Conservation (phyloP, 192 early-diverging fungal genomes). For the Linnemannia hyalina region DNA sequence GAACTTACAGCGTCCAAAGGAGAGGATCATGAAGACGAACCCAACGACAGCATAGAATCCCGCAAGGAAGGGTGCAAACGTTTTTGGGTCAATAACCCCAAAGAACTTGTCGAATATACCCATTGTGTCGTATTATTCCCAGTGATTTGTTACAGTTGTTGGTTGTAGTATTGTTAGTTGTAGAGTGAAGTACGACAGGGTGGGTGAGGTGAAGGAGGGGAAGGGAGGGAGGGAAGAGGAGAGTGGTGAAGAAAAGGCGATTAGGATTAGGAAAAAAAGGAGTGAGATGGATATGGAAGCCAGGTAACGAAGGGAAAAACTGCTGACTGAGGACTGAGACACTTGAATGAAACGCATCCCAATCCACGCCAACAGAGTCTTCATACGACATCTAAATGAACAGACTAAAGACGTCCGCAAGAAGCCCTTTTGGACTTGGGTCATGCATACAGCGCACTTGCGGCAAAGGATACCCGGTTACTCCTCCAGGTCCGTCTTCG, state of each 20-base stretch:
- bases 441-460: background rate
- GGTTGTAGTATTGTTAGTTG: background rate
- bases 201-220: background rate
- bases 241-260: background rate
- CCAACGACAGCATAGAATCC: constrained; percentile 21
- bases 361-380: background rate
- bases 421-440: background rate
- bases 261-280: background rate
- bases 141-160: background rate
- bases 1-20: constrained; percentile 46
- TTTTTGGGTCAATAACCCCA: constrained; percentile 20
- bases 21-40: constrained; percentile 41
- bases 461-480: background rate
- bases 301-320: background rate
- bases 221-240: background rate
- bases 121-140: background rate
- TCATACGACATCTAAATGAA: background rate
- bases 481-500: background rate
- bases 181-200: background rate
- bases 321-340: background rate
- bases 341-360: background rate
- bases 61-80: constrained; percentile 21
- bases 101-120: constrained; percentile 42
- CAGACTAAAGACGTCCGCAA: background rate
- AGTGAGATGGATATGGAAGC: too few species aligned